These are phyloP conservation scores for Vitis rotundifolia DNA, from an alignment of 164 flowering plant genomes.

Conservation along the genomic window DNA sequence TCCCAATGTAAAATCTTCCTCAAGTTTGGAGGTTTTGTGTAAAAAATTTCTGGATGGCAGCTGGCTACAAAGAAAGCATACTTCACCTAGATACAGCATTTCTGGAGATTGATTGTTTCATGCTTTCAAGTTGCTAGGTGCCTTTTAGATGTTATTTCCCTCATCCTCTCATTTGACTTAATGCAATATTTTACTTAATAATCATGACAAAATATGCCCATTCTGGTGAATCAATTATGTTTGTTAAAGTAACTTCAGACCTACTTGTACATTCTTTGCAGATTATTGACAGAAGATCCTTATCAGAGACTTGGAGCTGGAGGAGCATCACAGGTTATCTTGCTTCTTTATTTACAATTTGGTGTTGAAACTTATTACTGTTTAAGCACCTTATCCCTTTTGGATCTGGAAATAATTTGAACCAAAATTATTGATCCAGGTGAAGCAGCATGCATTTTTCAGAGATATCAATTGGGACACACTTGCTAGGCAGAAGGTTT, in stretches of 20 bases:
- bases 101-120: too few relatives aligned
- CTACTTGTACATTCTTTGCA: constrained; percentile 28
- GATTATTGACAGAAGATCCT: constrained; percentile 95
- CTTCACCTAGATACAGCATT: too few relatives aligned
- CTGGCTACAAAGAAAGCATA: too few relatives aligned
- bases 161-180: too few relatives aligned
- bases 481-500: constrained; percentile 96
- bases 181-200: too few relatives aligned
- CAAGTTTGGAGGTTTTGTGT: too few relatives aligned
- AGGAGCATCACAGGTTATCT: constrained; percentile 88
- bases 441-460: constrained; percentile 91
- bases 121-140: too few relatives aligned
- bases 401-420: constrained; percentile 3
- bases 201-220: neutral
- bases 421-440: constrained; percentile 45
- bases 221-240: neutral
- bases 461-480: constrained; percentile 98
- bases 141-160: too few relatives aligned
- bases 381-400: neutral
- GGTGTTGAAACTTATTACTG: neutral
- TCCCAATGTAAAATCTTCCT: too few relatives aligned
- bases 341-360: neutral
- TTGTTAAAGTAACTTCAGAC: neutral
- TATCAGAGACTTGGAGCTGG: constrained; percentile 92
- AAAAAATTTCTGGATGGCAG: too few relatives aligned